Base-by-base conservation (phyloP, 1,139 yeast genomes). In the Suhomyces guaymorum region DNA sequence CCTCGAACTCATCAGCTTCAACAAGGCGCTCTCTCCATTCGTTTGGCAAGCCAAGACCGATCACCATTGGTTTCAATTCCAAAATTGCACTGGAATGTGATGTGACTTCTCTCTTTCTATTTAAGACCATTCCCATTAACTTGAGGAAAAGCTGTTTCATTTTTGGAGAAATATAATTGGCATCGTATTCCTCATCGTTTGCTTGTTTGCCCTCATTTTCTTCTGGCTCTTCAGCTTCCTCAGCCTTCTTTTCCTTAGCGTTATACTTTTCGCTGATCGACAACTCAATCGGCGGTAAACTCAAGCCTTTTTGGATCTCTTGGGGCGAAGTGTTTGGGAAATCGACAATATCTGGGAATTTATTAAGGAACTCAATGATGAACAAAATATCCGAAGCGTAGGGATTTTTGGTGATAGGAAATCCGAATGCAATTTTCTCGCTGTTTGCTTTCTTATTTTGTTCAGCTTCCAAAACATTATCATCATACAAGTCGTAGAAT, bases 301-400 rank as follows among this genome's bases (percentile, higher is more conserved):
- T 62, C 26, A 76, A 54, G 1, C 81, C 82, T 15, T 57, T 52
- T 46, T 76, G 81, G 21, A 77, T 59, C 45, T 73, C 77, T 40
- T 68, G 73, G 9, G 80, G 79, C 0, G 70, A 66, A 8, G 73
- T 39, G 9, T 54, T 59, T 2, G 40, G 39, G 29, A 64, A 59
- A 24, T 57, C 57, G 2, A 63, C 35, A 5, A 60, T 39, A 5
- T 54, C 51, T 35, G 54, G 57, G 44, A 75, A 77, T 46, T 71
- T 74, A 32, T 61, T 60, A 22, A 74, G 51, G 39, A 67, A 77
- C 6, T 72, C 57, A 42, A 74, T 54, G 4, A 77, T 52, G 37
- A 52, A 61, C 15, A 72, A 42, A 11, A 76, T 61, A 43, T 73
- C 78, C 23, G 59, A 59, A 0, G 78, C 81, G 46, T 65, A 70